Percentiles rank a stretch among this genome's conserved stretches.
These are phyloP conservation scores for Thermomucor indicae-seudaticae DNA, from an alignment of 371 early-diverging fungal genomes.

Conservation along the genomic window DNA sequence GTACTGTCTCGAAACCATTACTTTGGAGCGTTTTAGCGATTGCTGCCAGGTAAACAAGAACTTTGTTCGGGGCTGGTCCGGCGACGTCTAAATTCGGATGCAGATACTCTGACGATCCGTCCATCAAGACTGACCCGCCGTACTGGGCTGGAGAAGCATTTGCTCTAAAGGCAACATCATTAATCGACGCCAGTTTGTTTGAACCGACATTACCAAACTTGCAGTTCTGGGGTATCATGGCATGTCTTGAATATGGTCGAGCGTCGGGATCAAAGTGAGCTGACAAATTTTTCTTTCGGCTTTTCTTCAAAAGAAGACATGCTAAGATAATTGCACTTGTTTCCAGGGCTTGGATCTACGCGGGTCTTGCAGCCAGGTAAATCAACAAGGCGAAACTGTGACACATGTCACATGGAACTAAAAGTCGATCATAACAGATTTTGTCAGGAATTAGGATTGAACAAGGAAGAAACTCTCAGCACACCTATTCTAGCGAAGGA, in stretches of 20 bases:
- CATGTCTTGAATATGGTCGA: conserved; percentile 58
- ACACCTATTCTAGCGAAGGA: conserved; percentile 24
- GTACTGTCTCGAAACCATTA: conserved; percentile 33
- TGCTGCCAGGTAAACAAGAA: conserved; percentile 35
- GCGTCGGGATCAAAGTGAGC: conserved; percentile 50
- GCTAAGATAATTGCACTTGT: too few species aligned
- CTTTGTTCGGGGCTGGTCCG: too few species aligned
- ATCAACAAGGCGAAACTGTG: neutral
- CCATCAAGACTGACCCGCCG: conserved; percentile 39
- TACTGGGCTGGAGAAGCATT: conserved; percentile 43
- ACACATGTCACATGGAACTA: neutral
- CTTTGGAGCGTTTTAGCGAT: conserved; percentile 44
- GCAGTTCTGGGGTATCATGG: conserved; percentile 57
- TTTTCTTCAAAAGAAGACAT: too few species aligned
- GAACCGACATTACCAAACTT: conserved; percentile 53
- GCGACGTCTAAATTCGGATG: too few species aligned
- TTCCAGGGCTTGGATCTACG: conserved; percentile 58
- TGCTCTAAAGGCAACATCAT: conserved; percentile 35
- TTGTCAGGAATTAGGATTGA: conserved; percentile 53
- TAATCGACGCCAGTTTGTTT: conserved; percentile 40
- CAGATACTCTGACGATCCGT: conserved; percentile 45
- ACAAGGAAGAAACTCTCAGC: conserved; percentile 45
- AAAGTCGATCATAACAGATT: conserved; percentile 24
- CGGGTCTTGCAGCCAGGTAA: conserved; percentile 53
- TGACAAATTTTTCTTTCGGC: neutral